Evolutionary conservation across 257 asterid species (phyloP).

Genomic region (Voacanga thouarsii): DNA sequence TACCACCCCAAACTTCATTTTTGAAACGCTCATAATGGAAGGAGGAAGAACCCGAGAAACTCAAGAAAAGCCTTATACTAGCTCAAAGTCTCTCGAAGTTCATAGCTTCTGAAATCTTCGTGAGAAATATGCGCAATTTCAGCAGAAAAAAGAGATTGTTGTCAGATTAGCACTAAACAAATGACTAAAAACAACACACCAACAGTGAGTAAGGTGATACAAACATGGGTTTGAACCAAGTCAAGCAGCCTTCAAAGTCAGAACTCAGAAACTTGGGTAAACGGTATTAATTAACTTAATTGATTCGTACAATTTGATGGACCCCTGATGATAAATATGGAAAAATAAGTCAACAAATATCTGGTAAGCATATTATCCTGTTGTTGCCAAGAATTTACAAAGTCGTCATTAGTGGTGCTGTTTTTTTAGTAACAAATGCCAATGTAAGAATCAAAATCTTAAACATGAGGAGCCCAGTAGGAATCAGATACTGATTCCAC

Average conservation of each 20-base stretch:
- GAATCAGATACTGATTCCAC: no score
- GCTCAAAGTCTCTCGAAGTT: not conserved
- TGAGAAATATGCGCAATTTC: not conserved
- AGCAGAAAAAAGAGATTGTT: not conserved
- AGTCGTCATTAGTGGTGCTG: no score
- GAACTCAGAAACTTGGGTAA: not conserved
- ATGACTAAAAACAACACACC: not conserved
- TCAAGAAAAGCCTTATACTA: not conserved
- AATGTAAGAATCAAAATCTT: no score
- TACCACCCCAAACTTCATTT: slow-evolving; percentile 12
- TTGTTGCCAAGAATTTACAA: no score
- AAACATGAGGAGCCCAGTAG: no score
- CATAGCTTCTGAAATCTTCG: not conserved
- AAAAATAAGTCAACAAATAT: not conserved
- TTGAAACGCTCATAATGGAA: not conserved
- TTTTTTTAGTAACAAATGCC: no score
- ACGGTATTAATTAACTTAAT: not conserved
- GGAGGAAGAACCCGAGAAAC: not conserved
- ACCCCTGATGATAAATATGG: not conserved
- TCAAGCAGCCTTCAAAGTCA: not conserved
- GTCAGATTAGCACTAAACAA: not conserved
- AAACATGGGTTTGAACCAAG: not conserved
- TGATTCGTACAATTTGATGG: not conserved
- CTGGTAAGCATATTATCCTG: no score
- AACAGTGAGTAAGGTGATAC: not conserved